Conservation (phyloP, 23 red algal genomes). For the Gracilaria vermiculophylla region DNA sequence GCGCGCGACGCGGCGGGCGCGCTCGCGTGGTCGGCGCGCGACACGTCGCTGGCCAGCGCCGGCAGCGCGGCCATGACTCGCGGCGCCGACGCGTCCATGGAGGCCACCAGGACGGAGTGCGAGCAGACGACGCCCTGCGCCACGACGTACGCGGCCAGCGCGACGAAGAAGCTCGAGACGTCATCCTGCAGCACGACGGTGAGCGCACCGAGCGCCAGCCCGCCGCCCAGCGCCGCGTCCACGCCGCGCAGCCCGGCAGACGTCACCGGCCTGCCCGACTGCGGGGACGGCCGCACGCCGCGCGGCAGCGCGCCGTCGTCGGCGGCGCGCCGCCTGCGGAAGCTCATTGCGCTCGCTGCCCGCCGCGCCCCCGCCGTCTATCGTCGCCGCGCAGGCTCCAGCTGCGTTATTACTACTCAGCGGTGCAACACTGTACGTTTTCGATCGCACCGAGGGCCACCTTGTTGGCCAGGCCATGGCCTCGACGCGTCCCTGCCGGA, state of each 20-base stretch:
- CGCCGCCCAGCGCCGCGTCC: conserved; percentile 76
- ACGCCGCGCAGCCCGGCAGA: conserved; percentile 45
- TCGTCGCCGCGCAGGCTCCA: too few relatives aligned
- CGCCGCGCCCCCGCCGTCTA: background rate
- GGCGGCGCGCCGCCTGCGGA: conserved; percentile 3
- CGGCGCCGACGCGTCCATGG: background rate
- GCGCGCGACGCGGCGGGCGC: background rate
- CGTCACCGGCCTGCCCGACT: conserved; percentile 2
- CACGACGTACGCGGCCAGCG: conserved; percentile 26
- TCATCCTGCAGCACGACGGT: conserved; percentile 59
- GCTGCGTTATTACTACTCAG: too few relatives aligned
- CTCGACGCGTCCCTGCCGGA: too few relatives aligned
- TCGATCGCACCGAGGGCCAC: too few relatives aligned
- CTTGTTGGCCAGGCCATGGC: too few relatives aligned
- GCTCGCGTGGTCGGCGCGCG: too few relatives aligned
- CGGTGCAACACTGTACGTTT: too few relatives aligned
- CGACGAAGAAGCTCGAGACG: conserved; percentile 29
- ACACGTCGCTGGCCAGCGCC: background rate
- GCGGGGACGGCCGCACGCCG: background rate
- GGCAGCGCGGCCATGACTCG: conserved; percentile 33
- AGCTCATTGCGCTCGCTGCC: background rate
- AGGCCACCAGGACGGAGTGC: conserved; percentile 56
- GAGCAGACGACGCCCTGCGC: conserved; percentile 50
- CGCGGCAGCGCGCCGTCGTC: background rate
- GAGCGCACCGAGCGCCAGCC: conserved; percentile 60